A percentile compares a stretch with the other conserved stretches of the same genome.
phyloP scores from a whole-genome alignment of 1,284 basidiomycete genomes.

The Mycena citricolor region DNA sequence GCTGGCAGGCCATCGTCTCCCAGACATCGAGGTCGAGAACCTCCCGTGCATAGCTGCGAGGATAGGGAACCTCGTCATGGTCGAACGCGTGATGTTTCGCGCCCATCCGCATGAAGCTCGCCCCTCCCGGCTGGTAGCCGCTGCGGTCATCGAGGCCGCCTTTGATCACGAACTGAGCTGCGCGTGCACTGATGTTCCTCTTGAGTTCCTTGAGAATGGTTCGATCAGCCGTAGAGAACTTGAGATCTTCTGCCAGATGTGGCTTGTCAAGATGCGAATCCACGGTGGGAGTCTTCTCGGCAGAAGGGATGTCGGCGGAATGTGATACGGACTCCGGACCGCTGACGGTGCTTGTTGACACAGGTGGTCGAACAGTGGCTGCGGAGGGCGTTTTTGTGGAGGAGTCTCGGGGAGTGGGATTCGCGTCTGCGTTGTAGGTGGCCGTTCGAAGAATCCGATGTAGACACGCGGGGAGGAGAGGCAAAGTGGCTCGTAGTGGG shows the following conservation, averaged over 20 bases:
- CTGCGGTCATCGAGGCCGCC: conserved; percentile 32
- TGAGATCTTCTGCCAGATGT: conserved; percentile 20
- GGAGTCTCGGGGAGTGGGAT: conserved; percentile 13
- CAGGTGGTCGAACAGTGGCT: conserved; percentile 12
- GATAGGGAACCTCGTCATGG: conserved; percentile 58
- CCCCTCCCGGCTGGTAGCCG: conserved; percentile 22
- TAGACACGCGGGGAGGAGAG: neutral
- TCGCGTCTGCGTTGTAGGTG: conserved; percentile 8
- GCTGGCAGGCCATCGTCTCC: conserved; percentile 56
- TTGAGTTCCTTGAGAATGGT: conserved; percentile 57
- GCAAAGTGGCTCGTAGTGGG: neutral
- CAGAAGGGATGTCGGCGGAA: neutral
- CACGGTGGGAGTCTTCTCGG: conserved; percentile 6
- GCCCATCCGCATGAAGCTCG: conserved; percentile 27
- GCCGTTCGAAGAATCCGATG: conserved; percentile 6
- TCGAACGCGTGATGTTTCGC: conserved; percentile 57
- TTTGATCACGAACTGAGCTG: conserved; percentile 54
- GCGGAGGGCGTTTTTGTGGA: conserved; percentile 16
- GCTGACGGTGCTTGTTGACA: conserved; percentile 11
- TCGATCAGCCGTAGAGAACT: conserved; percentile 59
- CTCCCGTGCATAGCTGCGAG: conserved; percentile 58
- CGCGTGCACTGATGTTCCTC: conserved; percentile 48
- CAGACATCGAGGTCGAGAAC: conserved; percentile 69
- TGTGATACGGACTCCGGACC: conserved; percentile 6
- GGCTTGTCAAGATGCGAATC: conserved; percentile 1